Base-by-base conservation (phyloP, 352 stramenopile species). In the Phytophthora sansomeana region DNA sequence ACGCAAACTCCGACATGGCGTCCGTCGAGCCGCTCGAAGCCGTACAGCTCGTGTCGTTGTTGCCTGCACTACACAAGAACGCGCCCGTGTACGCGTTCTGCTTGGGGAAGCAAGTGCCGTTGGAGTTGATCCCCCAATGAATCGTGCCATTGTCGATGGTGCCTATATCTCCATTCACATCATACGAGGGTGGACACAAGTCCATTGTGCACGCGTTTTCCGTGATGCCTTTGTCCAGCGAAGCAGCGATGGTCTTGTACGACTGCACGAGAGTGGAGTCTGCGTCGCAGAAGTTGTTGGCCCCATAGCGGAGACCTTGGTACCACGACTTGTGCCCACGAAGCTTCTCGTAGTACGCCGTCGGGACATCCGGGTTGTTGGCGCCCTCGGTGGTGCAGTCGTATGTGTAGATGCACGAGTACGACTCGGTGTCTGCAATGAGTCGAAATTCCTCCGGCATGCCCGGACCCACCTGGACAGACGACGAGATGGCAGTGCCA, bases 401-500 rank as follows among this genome's bases (percentile, higher is more conserved):
- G 14, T 59, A 72, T 0, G 30, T 69, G 62, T 87, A 90, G 3
- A 86, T 48, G 49, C 83, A 90, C n/a, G 50, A 72, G 0, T 41
- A 58, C 28, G 47, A 52, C n/a, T 35, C 56, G 6, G n/a, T 63
- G 28, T 70, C 50, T 6, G 62, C 30, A 30, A 88, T 64, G 7
- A 75, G 43, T 1, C 84, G 79, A 39, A 81, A 88, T 24, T 90
- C 63, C 1, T 66, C 26, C 0, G 87, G 75, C 76, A 92, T 92
- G 0, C 87, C 90, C 0, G 88, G 88, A 1, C 64, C 79, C 33
- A 98, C 70, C 63, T 99, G 96, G 13, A 98, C 80, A 9, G 93
- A 98, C 41, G 90, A 92, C 29, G 92, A 98, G 54, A 98, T 88
- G 7, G 84, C 79, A 5, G 67, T 75, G 16, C 94, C 83, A 3